phyloP scores from a whole-genome alignment of 495 filamentous ascomycete genomes.

The Penicillium pulvis region DNA sequence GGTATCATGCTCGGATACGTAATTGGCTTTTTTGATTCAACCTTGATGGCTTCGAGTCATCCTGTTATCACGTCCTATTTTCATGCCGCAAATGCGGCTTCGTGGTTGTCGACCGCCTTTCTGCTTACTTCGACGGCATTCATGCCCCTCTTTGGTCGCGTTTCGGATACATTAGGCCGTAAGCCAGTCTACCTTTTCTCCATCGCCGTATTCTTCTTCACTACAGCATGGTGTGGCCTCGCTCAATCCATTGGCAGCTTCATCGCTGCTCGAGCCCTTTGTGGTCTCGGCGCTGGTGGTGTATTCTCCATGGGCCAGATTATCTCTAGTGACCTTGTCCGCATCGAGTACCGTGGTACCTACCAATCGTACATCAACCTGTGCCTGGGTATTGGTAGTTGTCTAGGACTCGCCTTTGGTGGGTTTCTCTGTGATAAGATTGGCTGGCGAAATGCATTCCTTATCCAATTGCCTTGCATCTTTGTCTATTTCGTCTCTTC shows the following conservation, averaged over 20 bases:
- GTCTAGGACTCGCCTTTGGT: slow-evolving; percentile 69
- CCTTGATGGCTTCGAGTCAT: slow-evolving; percentile 80
- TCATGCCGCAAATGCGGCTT: slow-evolving; percentile 70
- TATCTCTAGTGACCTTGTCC: slow-evolving; percentile 73
- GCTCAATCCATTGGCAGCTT: slow-evolving; percentile 72
- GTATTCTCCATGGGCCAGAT: slow-evolving; percentile 73
- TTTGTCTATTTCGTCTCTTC: slow-evolving; percentile 60
- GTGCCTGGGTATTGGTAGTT: slow-evolving; percentile 62
- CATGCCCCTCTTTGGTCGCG: slow-evolving; percentile 69
- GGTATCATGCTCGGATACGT: slow-evolving; percentile 51
- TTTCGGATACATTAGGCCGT: slow-evolving; percentile 74
- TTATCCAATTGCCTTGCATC: slow-evolving; percentile 67
- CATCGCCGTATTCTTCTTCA: slow-evolving; percentile 61
- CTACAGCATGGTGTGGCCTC: slow-evolving; percentile 72
- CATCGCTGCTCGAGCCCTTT: slow-evolving; percentile 70
- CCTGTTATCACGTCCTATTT: slow-evolving; percentile 83
- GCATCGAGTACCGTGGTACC: slow-evolving; percentile 69
- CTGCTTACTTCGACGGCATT: slow-evolving; percentile 75
- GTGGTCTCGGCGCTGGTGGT: slow-evolving; percentile 74
- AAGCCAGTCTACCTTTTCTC: slow-evolving; percentile 67
- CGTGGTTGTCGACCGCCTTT: slow-evolving; percentile 81
- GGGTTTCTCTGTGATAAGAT: slow-evolving; percentile 72
- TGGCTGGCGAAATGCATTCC: slow-evolving; percentile 74
- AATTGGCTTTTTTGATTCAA: slow-evolving; percentile 69
- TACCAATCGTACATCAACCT: slow-evolving; percentile 82